phyloP scores from a whole-genome alignment of 345 rosid species.

The Geranium rotundifolium region DNA sequence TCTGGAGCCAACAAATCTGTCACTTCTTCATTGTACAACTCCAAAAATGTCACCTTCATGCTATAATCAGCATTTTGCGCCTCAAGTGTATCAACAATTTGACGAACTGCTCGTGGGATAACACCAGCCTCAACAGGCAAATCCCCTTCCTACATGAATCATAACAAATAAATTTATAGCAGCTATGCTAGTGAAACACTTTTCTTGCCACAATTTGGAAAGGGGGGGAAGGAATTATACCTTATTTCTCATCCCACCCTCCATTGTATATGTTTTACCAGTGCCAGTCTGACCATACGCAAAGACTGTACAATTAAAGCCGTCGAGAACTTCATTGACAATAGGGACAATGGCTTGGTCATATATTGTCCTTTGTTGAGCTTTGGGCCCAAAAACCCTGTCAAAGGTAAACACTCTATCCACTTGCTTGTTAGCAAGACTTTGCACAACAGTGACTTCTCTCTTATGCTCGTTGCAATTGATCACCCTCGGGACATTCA shows the following conservation, averaged over 20 bases:
- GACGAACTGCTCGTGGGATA: conserved; percentile 85
- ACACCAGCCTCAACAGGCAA: conserved; percentile 88
- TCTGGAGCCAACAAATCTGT: conserved; percentile 74
- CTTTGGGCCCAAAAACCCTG: conserved; percentile 94
- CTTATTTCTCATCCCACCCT: conserved; percentile 91
- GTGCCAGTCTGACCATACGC: conserved; percentile 97
- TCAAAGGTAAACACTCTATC: conserved; percentile 78
- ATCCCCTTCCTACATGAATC: conserved; percentile 56
- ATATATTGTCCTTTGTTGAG: conserved; percentile 85
- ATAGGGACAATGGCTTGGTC: conserved; percentile 80
- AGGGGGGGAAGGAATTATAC: conserved; percentile 14
- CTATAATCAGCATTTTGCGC: conserved; percentile 82
- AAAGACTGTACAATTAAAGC: conserved; percentile 89
- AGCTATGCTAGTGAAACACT: neutral
- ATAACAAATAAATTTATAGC: too few relatives aligned
- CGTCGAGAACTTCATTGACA: conserved; percentile 86
- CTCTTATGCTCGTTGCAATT: conserved; percentile 62
- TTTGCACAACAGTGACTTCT: conserved; percentile 73
- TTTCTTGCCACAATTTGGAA: neutral
- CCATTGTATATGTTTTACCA: too few relatives aligned
- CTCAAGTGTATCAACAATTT: conserved; percentile 70
- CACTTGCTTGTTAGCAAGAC: conserved; percentile 61
- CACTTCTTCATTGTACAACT: conserved; percentile 84
- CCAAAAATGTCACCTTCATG: conserved; percentile 89
- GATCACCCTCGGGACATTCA: conserved; percentile 45